These are phyloP conservation scores for Heritiera fomes DNA, from an alignment of 345 rosid genomes.

Conservation along the genomic window DNA sequence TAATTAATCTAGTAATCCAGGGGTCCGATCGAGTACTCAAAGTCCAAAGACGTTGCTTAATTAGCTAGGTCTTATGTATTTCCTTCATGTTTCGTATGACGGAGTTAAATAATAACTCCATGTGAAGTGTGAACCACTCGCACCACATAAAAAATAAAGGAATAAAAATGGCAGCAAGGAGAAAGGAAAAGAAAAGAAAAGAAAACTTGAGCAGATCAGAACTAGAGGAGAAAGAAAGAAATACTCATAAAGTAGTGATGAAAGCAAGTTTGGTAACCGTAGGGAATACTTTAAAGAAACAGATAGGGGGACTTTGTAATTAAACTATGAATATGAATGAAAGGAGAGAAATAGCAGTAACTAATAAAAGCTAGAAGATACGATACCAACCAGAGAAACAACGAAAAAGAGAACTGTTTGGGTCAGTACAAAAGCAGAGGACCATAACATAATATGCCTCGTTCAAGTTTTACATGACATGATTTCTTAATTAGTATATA, in stretches of 20 bases:
- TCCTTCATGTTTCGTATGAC: background rate
- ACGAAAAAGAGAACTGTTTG: conserved; percentile 1
- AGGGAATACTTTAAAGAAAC: background rate
- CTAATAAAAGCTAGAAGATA: background rate
- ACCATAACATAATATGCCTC: conserved; percentile 33
- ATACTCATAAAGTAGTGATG: background rate
- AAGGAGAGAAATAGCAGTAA: background rate
- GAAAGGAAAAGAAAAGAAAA: background rate
- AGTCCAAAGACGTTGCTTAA: background rate
- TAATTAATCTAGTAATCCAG: background rate
- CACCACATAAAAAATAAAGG: background rate
- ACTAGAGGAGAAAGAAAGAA: background rate
- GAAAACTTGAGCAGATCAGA: background rate
- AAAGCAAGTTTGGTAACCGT: background rate
- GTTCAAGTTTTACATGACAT: conserved; percentile 18
- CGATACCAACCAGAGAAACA: background rate
- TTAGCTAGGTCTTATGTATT: background rate
- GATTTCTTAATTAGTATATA: background rate
- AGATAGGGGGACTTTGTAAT: conserved; percentile 8
- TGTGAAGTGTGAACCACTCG: background rate
- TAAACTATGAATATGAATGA: background rate
- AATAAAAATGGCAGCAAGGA: background rate
- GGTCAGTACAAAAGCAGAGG: conserved; percentile 39
- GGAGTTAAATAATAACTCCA: background rate
- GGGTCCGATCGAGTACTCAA: background rate